Percentiles rank a stretch among this genome's conserved stretches.
phyloP scores from a whole-genome alignment of 306 rosid genomes.

The Senna tora region DNA sequence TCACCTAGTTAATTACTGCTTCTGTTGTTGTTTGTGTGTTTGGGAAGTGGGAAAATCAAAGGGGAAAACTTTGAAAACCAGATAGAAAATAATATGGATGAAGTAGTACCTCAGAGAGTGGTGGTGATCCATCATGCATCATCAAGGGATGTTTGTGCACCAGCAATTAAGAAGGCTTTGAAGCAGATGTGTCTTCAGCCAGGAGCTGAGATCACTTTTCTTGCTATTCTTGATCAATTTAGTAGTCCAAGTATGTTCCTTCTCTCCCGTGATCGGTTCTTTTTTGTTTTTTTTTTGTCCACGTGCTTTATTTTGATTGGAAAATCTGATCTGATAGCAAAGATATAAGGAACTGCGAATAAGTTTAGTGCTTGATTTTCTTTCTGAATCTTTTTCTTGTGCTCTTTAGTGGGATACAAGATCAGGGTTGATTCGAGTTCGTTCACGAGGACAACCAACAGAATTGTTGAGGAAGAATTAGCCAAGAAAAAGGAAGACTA shows the following conservation, averaged over 20 bases:
- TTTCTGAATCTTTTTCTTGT: constrained; percentile 4
- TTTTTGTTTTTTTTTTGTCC: too few species aligned
- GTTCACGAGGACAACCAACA: constrained; percentile 50
- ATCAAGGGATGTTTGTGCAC: constrained; percentile 60
- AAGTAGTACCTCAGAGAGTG: constrained; percentile 50
- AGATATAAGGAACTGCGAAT: too few species aligned
- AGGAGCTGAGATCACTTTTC: background rate
- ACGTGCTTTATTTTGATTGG: too few species aligned
- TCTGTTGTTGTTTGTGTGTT: background rate
- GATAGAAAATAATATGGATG: constrained; percentile 28
- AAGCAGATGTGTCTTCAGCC: constrained; percentile 43
- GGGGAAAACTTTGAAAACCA: background rate
- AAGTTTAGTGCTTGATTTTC: too few species aligned
- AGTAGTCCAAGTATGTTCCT: constrained; percentile 74
- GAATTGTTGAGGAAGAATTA: constrained; percentile 43
- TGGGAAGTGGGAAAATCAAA: constrained; percentile 2
- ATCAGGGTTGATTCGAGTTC: constrained; percentile 49
- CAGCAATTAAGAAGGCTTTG: constrained; percentile 52
- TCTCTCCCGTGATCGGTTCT: too few species aligned
- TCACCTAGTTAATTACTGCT: background rate
- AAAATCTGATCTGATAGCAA: too few species aligned
- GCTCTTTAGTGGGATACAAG: constrained; percentile 70
- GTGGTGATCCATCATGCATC: constrained; percentile 78
- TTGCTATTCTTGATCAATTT: constrained; percentile 71
- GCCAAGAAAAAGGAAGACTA: constrained; percentile 50